Evolutionary conservation across 1,284 basidiomycete genomes (phyloP).

Genomic region (Ceratobasidium sp.): DNA sequence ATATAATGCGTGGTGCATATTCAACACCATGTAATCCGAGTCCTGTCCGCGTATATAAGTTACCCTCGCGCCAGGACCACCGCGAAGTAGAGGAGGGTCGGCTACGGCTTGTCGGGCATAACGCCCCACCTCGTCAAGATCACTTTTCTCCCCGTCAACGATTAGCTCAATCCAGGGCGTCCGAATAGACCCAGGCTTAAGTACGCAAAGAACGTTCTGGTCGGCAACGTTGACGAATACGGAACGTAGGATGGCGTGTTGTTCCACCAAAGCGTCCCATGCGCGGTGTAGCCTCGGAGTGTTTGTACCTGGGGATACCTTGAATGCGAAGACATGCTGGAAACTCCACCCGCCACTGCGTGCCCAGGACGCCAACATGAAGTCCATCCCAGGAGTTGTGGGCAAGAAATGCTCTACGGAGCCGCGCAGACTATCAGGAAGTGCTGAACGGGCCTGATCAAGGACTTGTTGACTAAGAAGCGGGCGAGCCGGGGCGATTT

Average conservation of each 20-base stretch:
- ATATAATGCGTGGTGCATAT: conserved; percentile 67
- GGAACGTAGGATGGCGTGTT: conserved; percentile 62
- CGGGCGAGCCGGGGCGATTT: not conserved
- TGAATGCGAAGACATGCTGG: conserved; percentile 64
- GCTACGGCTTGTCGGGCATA: conserved; percentile 58
- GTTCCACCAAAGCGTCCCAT: conserved; percentile 59
- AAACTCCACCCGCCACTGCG: conserved; percentile 54
- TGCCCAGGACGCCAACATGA: conserved; percentile 35
- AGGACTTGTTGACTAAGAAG: conserved; percentile 22
- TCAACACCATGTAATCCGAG: conserved; percentile 59
- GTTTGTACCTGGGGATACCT: conserved; percentile 57
- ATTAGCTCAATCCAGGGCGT: conserved; percentile 52
- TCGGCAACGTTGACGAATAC: conserved; percentile 57
- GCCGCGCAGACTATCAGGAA: conserved; percentile 32
- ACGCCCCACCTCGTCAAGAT: conserved; percentile 51
- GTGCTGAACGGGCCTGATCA: conserved; percentile 12
- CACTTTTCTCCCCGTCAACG: conserved; percentile 48
- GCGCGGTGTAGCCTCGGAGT: conserved; percentile 55
- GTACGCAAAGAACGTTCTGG: conserved; percentile 60
- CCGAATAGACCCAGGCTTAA: conserved; percentile 53
- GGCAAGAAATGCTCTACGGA: conserved; percentile 24
- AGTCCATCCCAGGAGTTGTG: conserved; percentile 41
- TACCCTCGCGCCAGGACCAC: conserved; percentile 57
- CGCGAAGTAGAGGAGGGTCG: conserved; percentile 57
- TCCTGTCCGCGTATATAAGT: conserved; percentile 55